Percentiles rank a stretch among this genome's conserved stretches.
Conservation (phyloP, 345 rosid species). For the Carallia brachiata region DNA sequence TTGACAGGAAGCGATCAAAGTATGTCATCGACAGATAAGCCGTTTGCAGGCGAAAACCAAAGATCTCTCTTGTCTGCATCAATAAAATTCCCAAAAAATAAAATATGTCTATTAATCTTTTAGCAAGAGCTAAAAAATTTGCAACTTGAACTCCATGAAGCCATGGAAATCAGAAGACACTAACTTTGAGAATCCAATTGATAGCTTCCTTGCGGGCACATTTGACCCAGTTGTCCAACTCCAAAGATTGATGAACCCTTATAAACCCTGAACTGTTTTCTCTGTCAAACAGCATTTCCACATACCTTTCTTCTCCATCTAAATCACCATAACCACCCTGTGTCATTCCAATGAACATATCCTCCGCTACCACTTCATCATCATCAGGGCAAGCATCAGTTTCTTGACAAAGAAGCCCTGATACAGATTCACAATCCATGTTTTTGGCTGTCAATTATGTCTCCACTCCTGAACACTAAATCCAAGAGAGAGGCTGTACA, state of each 20-base stretch:
- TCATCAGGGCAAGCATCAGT: constrained; percentile 23
- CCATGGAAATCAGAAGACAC: constrained; percentile 11
- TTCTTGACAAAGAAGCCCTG: constrained; percentile 40
- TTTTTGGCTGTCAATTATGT: not conserved
- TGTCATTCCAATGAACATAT: not conserved
- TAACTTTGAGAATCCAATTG: constrained; percentile 52
- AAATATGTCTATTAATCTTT: not conserved
- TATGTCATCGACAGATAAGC: constrained; percentile 50
- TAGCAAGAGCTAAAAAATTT: not conserved
- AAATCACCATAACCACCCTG: not conserved
- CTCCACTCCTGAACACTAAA: not conserved
- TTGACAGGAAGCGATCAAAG: constrained; percentile 56
- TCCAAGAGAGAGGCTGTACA: not conserved
- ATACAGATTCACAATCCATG: constrained; percentile 29
- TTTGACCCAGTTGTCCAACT: constrained; percentile 27
- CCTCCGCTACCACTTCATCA: constrained; percentile 13
- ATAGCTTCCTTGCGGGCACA: constrained; percentile 44
- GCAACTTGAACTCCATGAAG: not conserved
- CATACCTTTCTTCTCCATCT: constrained; percentile 21
- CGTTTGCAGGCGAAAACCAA: constrained; percentile 50
- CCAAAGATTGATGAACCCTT: constrained; percentile 19
- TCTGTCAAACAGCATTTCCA: constrained; percentile 33
- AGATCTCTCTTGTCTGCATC: constrained; percentile 39
- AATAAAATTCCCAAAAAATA: not conserved
- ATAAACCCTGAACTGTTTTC: constrained; percentile 37